Evolutionary conservation across 164 flowering plant genomes (phyloP), one percentile per base, ranked within the genome.

Genomic region (Stephania cephalantha): DNA sequence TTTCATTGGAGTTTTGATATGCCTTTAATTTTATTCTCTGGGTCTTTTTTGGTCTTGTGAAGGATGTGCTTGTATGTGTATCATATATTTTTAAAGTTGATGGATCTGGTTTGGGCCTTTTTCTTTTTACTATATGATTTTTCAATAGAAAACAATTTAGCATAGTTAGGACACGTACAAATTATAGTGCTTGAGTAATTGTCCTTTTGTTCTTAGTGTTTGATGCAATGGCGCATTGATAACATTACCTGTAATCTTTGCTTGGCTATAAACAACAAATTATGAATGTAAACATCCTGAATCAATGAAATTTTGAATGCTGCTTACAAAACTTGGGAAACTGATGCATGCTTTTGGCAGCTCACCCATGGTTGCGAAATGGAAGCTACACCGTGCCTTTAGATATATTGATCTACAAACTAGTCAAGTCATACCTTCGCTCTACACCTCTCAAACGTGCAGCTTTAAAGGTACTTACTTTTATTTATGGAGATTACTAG

Each of bases 321-420:
- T 35, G 68, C n/a, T 66, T 69, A 18, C 64, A 46, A 5, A 61
- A 63, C 58, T 20, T 76, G 6, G 30, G 74, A 50, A 71, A 12
- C 25, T 68, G 55, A 81, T 53, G 58, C 50, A 22, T 13, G 22
- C 64, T 73, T 15, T 85, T 72, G 84, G 78, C 96, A 96, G 99
- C 92, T 83, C 99, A 96, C 73, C 98, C 98, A 70, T 96, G 99
- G 99, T 82, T 96, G 72, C 87, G 89, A 73, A 86, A 87, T 79
- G 87, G 83, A 71, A 85, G 78, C 45, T 76, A 69, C 45, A 78
- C 79, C 69, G 83, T 92, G 64, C 97, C 98, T 67, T 81, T 96
- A 70, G 99, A 96, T 84, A 86, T 90, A 78, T 74, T 86, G 72
- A 78, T 90, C 61, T 96, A 87, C 84, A 96, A 89, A 84, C 78